Evolutionary conservation across 2,329 filamentous ascomycete species (phyloP).

Genomic region (Phialemoniopsis sp.): DNA sequence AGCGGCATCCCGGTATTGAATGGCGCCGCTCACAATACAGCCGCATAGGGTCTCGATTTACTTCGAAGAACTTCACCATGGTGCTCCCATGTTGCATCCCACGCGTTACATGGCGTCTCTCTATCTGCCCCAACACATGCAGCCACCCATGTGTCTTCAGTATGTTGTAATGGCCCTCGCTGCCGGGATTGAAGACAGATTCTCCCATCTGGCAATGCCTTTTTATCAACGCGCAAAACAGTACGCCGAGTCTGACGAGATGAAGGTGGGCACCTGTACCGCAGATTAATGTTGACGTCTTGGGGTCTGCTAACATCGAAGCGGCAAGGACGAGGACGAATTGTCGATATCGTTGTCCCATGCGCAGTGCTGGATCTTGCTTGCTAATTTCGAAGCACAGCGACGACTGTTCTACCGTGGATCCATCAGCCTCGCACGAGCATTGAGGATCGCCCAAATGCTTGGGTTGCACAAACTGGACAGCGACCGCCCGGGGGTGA

Average conservation of each 20-base stretch:
- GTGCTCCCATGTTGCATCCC: conserved; percentile 79
- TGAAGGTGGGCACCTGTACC: conserved; percentile 68
- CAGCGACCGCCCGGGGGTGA: too few relatives aligned
- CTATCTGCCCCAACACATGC: conserved; percentile 66
- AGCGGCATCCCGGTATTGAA: too few relatives aligned
- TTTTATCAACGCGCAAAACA: conserved; percentile 81
- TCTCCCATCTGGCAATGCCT: too few relatives aligned
- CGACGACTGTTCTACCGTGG: conserved; percentile 81
- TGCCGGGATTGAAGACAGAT: conserved; percentile 61
- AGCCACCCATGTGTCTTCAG: conserved; percentile 76
- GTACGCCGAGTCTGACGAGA: conserved; percentile 79
- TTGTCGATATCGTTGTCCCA: too few relatives aligned
- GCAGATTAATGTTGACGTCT: too few relatives aligned
- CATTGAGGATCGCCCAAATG: conserved; percentile 70
- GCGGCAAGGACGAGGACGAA: too few relatives aligned
- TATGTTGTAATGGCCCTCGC: conserved; percentile 88
- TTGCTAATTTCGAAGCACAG: conserved; percentile 78
- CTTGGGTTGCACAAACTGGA: conserved; percentile 81
- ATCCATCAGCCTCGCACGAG: conserved; percentile 74
- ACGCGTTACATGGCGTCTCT: conserved; percentile 71
- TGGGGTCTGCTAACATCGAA: too few relatives aligned
- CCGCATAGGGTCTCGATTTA: too few relatives aligned
- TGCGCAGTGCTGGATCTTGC: conserved; percentile 75
- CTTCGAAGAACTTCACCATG: too few relatives aligned
- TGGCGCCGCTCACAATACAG: too few relatives aligned